Percentiles rank a stretch among this genome's conserved stretches.
Conservation (phyloP, 768 basidiomycete species). For the Suillus clintonianus region DNA sequence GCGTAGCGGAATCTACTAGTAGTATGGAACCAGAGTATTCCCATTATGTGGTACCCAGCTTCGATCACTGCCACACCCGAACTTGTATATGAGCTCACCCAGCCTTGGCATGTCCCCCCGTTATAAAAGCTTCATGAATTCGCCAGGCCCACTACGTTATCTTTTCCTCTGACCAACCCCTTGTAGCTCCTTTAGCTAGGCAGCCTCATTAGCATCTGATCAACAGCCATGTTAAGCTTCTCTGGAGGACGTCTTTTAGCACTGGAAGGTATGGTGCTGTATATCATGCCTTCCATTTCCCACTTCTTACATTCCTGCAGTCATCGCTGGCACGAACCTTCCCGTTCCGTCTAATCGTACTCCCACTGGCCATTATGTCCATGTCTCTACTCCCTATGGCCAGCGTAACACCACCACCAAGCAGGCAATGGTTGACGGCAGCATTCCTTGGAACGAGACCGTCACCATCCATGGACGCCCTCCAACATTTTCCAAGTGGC, state of each 20-base stretch:
- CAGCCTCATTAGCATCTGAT: no score
- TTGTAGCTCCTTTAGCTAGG: background rate
- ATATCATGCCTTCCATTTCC: no score
- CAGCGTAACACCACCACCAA: background rate
- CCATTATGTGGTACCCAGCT: no score
- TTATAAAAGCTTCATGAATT: background rate
- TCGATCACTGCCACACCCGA: background rate
- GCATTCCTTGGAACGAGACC: background rate
- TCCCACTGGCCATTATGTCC: background rate
- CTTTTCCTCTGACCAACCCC: background rate
- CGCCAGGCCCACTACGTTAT: background rate
- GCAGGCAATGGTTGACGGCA: background rate
- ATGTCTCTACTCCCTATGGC: background rate
- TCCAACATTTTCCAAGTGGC: background rate
- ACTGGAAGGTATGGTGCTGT: no score
- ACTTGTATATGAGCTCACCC: background rate
- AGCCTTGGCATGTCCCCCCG: background rate
- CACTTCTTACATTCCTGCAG: no score
- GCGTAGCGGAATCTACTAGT: background rate
- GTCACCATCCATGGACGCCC: background rate
- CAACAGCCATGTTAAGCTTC: background rate
- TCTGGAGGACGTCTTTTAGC: no score
- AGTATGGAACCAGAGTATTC: background rate
- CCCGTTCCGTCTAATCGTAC: background rate
- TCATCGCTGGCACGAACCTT: background rate